Conservation (phyloP, 768 basidiomycete genomes). For the Podaxis rugospora region DNA sequence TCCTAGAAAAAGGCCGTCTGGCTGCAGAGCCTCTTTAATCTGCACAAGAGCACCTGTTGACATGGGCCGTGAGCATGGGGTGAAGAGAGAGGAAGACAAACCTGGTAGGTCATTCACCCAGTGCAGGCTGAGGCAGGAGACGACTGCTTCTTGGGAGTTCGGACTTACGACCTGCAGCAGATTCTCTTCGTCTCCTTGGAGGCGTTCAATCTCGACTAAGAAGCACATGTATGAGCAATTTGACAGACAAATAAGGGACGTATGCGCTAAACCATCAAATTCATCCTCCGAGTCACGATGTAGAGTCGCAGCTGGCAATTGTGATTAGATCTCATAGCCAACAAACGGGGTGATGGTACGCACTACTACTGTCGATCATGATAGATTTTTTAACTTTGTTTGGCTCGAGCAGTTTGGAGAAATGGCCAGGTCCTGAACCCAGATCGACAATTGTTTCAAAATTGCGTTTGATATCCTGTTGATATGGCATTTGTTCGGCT, state of each 20-base stretch:
- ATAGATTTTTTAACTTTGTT: constrained; percentile 66
- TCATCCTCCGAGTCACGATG: constrained; percentile 72
- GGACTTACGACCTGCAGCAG: constrained; percentile 60
- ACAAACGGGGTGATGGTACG: constrained; percentile 14
- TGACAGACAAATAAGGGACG: constrained; percentile 2
- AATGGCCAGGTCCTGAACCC: constrained; percentile 88
- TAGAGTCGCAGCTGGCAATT: constrained; percentile 54
- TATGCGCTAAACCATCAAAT: constrained; percentile 63
- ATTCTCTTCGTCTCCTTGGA: constrained; percentile 81
- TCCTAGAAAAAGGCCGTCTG: constrained; percentile 92
- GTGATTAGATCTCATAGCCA: not conserved
- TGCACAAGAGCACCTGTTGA: constrained; percentile 75
- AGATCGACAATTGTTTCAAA: constrained; percentile 82
- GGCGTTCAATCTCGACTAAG: constrained; percentile 72
- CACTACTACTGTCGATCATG: constrained; percentile 89
- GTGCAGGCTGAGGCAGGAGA: constrained; percentile 88
- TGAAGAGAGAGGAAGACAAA: constrained; percentile 24
- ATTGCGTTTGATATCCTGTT: constrained; percentile 85
- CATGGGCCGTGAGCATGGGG: not conserved
- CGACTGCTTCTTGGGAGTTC: constrained; percentile 85
- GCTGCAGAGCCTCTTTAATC: constrained; percentile 75
- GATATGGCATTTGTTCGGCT: constrained; percentile 4
- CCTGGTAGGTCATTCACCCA: constrained; percentile 99
- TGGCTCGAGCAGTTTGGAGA: constrained; percentile 74
- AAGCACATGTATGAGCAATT: constrained; percentile 7